phyloP scores from a whole-genome alignment of 805 yeast species.

The Kodamaea leandrae region DNA sequence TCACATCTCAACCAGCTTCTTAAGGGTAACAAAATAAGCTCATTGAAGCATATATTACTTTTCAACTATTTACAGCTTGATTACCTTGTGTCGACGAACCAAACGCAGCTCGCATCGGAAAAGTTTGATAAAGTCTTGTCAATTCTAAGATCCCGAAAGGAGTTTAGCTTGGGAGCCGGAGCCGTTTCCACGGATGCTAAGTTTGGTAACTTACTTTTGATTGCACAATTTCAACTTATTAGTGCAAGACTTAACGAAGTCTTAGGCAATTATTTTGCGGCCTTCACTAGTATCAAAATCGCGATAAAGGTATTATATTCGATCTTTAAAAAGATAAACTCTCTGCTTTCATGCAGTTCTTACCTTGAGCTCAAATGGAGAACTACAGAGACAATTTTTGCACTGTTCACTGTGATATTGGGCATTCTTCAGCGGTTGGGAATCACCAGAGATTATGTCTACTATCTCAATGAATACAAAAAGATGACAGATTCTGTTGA shows the following conservation, averaged over 20 bases:
- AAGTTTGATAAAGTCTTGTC: slow-evolving; percentile 23
- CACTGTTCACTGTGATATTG: slow-evolving; percentile 40
- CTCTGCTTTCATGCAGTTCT: slow-evolving; percentile 17
- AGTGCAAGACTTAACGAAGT: slow-evolving; percentile 23
- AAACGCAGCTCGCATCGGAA: slow-evolving; percentile 18
- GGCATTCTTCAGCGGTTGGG: slow-evolving; percentile 48
- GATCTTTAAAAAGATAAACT: slow-evolving; percentile 41
- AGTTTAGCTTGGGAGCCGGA: slow-evolving; percentile 22
- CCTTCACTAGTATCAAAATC: slow-evolving; percentile 43
- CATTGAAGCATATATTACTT: slow-evolving; percentile 17
- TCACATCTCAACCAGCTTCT: slow-evolving; percentile 15
- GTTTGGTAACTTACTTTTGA: slow-evolving; percentile 25
- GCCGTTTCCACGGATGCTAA: slow-evolving; percentile 16
- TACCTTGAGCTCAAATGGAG: slow-evolving; percentile 33
- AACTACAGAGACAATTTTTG: slow-evolving; percentile 32
- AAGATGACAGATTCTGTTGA: slow-evolving; percentile 26
- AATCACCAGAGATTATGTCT: slow-evolving; percentile 55
- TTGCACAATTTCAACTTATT: slow-evolving; percentile 37
- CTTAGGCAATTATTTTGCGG: slow-evolving; percentile 20
- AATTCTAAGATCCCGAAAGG: slow-evolving; percentile 26
- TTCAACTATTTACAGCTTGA: slow-evolving; percentile 34
- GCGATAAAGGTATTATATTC: slow-evolving; percentile 54
- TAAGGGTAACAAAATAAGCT: slow-evolving; percentile 10
- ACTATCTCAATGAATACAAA: slow-evolving; percentile 50
- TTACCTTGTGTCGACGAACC: slow-evolving; percentile 19